Percentiles rank a stretch among this genome's conserved stretches.
phyloP scores from a whole-genome alignment of 352 stramenopile genomes.

The Labyrinthula sp. region DNA sequence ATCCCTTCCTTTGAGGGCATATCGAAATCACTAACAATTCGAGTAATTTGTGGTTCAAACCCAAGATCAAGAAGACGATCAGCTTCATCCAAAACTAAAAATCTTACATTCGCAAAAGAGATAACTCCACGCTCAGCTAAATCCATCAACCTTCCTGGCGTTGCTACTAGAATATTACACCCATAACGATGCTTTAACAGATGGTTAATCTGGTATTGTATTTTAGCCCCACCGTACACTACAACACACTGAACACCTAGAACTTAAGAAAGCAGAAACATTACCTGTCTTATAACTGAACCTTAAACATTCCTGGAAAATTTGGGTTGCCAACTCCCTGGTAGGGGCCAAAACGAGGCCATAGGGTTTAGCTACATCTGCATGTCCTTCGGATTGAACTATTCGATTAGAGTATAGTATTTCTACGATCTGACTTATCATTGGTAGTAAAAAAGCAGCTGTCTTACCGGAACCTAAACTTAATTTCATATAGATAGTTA shows the following conservation, averaged over 20 bases:
- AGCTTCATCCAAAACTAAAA: slow-evolving; percentile 88
- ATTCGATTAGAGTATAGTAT: slow-evolving; percentile 59
- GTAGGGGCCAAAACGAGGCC: slow-evolving; percentile 76
- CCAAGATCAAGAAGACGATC: slow-evolving; percentile 99
- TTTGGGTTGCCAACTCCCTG: slow-evolving; percentile 77
- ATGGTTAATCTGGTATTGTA: slow-evolving; percentile 52
- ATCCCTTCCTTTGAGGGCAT: slow-evolving; percentile 68
- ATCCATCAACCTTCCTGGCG: slow-evolving; percentile 83
- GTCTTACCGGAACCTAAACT: slow-evolving; percentile 85
- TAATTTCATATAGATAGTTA: too few relatives aligned
- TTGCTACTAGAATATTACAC: slow-evolving; percentile 87
- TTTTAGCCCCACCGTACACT: slow-evolving; percentile 74
- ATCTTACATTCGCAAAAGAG: slow-evolving; percentile 61
- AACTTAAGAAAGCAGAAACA: too few relatives aligned
- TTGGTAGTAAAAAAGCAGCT: slow-evolving; percentile 82
- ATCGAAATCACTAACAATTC: slow-evolving; percentile 89
- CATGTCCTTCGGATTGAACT: too few relatives aligned
- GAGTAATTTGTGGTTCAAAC: slow-evolving; percentile 93
- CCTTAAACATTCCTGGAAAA: slow-evolving; percentile 74
- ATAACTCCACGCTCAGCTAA: slow-evolving; percentile 76
- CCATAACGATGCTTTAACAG: slow-evolving; percentile 62
- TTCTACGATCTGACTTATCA: slow-evolving; percentile 74
- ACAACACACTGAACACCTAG: slow-evolving; percentile 66
- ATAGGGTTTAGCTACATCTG: slow-evolving; percentile 70
- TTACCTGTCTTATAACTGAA: slow-evolving; percentile 86